Evolutionary conservation across 2,329 filamentous ascomycete genomes (phyloP).

Genomic region (Sporothrix phasma): DNA sequence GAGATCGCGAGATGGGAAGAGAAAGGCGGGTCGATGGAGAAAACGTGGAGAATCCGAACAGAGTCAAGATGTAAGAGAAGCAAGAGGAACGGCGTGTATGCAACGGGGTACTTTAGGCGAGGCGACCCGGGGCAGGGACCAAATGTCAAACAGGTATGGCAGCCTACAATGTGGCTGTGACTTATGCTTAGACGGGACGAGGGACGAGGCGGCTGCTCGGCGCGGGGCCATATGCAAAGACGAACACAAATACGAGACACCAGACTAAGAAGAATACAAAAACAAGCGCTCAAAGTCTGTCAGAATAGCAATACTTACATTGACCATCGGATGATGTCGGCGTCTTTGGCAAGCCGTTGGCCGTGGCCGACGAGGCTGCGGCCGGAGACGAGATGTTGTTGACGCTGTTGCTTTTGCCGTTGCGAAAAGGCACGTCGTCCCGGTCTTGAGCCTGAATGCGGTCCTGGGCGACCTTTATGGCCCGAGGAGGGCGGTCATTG

Average conservation of each 20-base stretch:
- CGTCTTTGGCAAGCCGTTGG: constrained; percentile 5
- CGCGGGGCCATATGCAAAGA: not conserved
- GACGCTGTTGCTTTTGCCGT: not conserved
- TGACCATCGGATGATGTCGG: constrained; percentile 11
- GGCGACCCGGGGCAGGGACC: not conserved
- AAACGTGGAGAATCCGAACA: not conserved
- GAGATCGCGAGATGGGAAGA: not conserved
- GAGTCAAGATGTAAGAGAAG: too few relatives aligned
- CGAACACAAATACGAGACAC: not conserved
- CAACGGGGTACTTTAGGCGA: not conserved
- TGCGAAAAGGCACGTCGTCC: not conserved
- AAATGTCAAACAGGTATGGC: not conserved
- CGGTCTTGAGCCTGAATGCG: constrained; percentile 6
- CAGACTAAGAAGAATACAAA: not conserved
- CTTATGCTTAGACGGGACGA: constrained; percentile 7
- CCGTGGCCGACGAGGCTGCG: not conserved
- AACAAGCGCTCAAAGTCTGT: too few relatives aligned
- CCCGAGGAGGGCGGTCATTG: constrained; percentile 18
- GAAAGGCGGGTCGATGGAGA: not conserved
- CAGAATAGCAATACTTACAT: constrained; percentile 2
- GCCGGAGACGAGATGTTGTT: not conserved
- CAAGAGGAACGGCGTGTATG: not conserved
- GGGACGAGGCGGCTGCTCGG: not conserved
- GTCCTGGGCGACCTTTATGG: constrained; percentile 18
- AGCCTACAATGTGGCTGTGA: constrained; percentile 1